Conservation (phyloP, 495 filamentous ascomycete species). For the Aspergillus bridgeri region DNA sequence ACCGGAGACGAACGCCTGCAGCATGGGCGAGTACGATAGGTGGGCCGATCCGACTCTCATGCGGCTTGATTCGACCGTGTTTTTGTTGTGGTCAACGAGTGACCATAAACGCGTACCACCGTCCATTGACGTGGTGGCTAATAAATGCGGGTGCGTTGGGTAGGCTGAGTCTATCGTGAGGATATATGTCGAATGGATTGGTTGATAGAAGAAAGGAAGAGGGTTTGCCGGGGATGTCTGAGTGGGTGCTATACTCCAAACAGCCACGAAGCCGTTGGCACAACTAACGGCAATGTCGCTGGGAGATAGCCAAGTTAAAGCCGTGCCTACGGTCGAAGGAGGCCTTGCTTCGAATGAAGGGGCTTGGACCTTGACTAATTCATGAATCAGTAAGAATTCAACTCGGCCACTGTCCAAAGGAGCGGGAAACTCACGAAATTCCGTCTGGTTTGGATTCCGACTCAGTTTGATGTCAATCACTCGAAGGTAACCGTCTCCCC, state of each 20-base stretch:
- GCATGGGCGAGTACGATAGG: slow-evolving; percentile 54
- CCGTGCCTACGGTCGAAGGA: slow-evolving; percentile 53
- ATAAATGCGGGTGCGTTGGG: slow-evolving; percentile 55
- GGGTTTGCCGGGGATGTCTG: slow-evolving; percentile 20
- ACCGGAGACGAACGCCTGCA: slow-evolving; percentile 50
- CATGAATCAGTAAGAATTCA: not conserved
- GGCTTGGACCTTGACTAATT: slow-evolving; percentile 43
- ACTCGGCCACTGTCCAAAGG: not conserved
- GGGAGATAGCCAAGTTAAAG: slow-evolving; percentile 59
- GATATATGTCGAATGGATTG: slow-evolving; percentile 60
- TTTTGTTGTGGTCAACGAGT: slow-evolving; percentile 46
- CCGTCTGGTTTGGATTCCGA: slow-evolving; percentile 26
- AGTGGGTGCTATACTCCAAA: slow-evolving; percentile 50
- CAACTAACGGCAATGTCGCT: slow-evolving; percentile 59
- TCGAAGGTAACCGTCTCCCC: slow-evolving; percentile 58
- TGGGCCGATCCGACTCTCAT: slow-evolving; percentile 46
- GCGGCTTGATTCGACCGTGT: slow-evolving; percentile 48
- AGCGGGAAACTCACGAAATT: slow-evolving; percentile 34
- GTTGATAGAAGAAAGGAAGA: slow-evolving; percentile 52
- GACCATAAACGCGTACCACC: slow-evolving; percentile 58
- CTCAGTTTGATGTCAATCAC: slow-evolving; percentile 53
- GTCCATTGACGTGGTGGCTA: slow-evolving; percentile 54
- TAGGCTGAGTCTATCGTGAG: slow-evolving; percentile 53
- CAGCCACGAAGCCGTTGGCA: slow-evolving; percentile 57
- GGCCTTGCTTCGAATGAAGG: slow-evolving; percentile 53